Percentiles rank a stretch among this genome's conserved stretches.
These are phyloP conservation scores for Geranium brycei DNA, from an alignment of 345 rosid genomes.

Conservation along the genomic window DNA sequence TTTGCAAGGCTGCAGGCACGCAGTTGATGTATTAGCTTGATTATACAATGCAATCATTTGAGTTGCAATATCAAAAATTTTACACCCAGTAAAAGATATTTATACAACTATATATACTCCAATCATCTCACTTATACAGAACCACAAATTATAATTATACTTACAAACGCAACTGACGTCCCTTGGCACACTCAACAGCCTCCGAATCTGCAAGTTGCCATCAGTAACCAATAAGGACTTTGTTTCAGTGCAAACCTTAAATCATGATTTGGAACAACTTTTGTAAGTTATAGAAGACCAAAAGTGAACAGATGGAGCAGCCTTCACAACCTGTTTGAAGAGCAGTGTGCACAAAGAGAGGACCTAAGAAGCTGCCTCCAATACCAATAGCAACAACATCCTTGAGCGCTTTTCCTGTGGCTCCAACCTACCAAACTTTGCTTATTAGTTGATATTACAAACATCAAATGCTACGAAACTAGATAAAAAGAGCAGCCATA, in stretches of 20 bases:
- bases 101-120: too few species aligned
- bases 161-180: conserved; percentile 87
- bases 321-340: conserved; percentile 64
- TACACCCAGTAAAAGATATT: too few species aligned
- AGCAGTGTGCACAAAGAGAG: conserved; percentile 88
- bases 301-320: background rate
- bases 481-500: background rate
- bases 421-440: conserved; percentile 58
- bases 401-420: conserved; percentile 75
- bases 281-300: background rate
- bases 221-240: conserved; percentile 8
- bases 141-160: conserved; percentile 9
- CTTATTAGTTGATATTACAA: conserved; percentile 7
- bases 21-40: background rate
- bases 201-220: conserved; percentile 55
- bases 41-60: background rate
- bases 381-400: conserved; percentile 85
- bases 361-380: conserved; percentile 97
- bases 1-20: conserved; percentile 70
- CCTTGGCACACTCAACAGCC: conserved; percentile 56
- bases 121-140: background rate
- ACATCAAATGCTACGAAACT: conserved; percentile 2
- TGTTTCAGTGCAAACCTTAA: background rate
- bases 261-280: background rate
- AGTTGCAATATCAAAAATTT: too few species aligned